Evolutionary conservation across 2,329 filamentous ascomycete genomes (phyloP).

Genomic region (Aspergillus clavatus): DNA sequence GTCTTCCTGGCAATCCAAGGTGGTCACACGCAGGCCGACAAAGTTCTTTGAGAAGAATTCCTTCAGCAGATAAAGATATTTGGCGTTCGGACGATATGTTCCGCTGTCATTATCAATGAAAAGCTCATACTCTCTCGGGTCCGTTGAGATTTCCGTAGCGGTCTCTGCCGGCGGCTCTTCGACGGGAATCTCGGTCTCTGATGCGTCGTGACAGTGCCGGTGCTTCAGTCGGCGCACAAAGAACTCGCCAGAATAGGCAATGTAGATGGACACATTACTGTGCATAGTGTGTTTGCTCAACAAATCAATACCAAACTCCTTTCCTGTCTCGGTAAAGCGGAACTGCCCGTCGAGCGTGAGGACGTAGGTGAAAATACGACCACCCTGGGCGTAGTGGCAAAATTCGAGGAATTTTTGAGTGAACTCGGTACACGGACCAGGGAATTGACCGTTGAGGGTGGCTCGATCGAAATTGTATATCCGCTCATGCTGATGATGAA

Average conservation of each 20-base stretch:
- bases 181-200: slow-evolving; percentile 27
- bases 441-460: slow-evolving; percentile 67
- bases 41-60: slow-evolving; percentile 68
- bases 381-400: slow-evolving; percentile 78
- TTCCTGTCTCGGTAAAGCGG: slow-evolving; percentile 91
- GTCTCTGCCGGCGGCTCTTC: slow-evolving; percentile 35
- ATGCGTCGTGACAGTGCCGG: slow-evolving; percentile 36
- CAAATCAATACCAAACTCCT: slow-evolving; percentile 90
- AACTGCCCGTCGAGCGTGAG: slow-evolving; percentile 80
- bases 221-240: slow-evolving; percentile 69
- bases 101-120: slow-evolving; percentile 94
- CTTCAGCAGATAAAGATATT: slow-evolving; percentile 66
- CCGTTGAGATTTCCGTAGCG: slow-evolving; percentile 43
- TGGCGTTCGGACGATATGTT: slow-evolving; percentile 82
- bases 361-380: slow-evolving; percentile 86
- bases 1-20: slow-evolving; percentile 67
- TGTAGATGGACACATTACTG: slow-evolving; percentile 83
- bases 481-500: slow-evolving; percentile 84
- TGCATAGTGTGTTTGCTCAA: slow-evolving; percentile 97
- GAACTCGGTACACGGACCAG: slow-evolving; percentile 63
- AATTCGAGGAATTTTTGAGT: slow-evolving; percentile 78
- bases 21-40: slow-evolving; percentile 68
- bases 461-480: slow-evolving; percentile 82
- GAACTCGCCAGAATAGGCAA: slow-evolving; percentile 90
- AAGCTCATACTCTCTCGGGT: slow-evolving; percentile 68